Evolutionary conservation across 495 filamentous ascomycete species (phyloP), one percentile per base, ranked within the genome.

Genomic region (Bathelium albidoporum): DNA sequence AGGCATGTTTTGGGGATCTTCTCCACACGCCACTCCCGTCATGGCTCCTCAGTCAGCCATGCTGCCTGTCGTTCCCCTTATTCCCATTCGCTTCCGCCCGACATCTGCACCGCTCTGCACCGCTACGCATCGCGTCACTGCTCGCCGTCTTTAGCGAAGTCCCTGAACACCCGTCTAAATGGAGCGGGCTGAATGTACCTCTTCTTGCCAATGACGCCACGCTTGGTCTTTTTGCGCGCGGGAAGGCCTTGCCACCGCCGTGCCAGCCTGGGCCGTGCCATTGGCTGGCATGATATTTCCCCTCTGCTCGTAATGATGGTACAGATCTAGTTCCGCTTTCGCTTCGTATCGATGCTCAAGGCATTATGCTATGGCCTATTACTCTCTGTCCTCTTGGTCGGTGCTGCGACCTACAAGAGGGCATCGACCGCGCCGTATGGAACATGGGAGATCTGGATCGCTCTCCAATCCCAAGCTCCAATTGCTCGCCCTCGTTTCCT

Each of bases 11-110:
- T 9, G 24, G 24, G 34, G 20, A 9, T 10, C 11, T 55, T 55
- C 49, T 55, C 49, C 49, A 55, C 22, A 29, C 49, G 49, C 49
- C 49, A 55, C 49, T 28, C 49, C 49, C 49, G 24, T 55, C 49
- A 55, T 55, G 22, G 49, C 20, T 10, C 49, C n/a, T 49, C 10
- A 20, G 44, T 49, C 44, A 12, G 18, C n/a, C 16, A 49, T 49
- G 44, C 44, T 5, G 44, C 49, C 34, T 39, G 34, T 39, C 5
- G 34, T 14, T 5, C 14, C 5, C 49, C 20, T 49, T 20, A 11
- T 29, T 55, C 49, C 24, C 29, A 49, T 29, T 55, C 49, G 49
- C 24, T 55, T 55, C 43, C 43, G 43, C 34, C 14, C 20, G n/a
- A 3, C 9, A 7, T 20, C 43, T 49, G 43, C 10, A 49, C 20